These are phyloP conservation scores for Jacaranda mimosifolia DNA, from an alignment of 257 asterid species.

Conservation along the genomic window DNA sequence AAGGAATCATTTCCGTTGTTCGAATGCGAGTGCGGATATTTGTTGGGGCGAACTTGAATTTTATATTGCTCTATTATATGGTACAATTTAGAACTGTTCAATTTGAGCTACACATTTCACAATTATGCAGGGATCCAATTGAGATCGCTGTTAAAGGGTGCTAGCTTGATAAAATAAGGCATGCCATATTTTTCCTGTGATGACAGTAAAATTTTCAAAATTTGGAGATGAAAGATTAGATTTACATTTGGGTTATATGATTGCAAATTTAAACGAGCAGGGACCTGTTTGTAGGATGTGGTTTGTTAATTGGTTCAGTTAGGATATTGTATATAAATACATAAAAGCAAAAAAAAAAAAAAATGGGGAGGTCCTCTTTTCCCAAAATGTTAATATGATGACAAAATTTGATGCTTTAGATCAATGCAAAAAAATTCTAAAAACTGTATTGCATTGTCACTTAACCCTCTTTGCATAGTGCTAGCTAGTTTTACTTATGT, in stretches of 20 bases:
- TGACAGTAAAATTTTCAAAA: background rate
- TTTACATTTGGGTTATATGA: conserved; percentile 10
- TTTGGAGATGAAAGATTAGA: conserved; percentile 13
- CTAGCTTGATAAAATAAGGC: conserved; percentile 11
- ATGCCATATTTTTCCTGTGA: background rate
- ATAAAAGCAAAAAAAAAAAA: conserved; percentile 5
- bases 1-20: background rate
- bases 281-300: conserved; percentile 14
- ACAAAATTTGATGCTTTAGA: conserved; percentile 6
- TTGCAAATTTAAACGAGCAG: background rate
- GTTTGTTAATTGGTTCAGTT: conserved; percentile 18
- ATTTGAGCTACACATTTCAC: conserved; percentile 12
- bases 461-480: background rate
- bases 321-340: conserved; percentile 9
- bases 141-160: conserved; percentile 22
- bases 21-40: conserved; percentile 6
- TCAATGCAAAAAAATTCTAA: background rate
- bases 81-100: background rate
- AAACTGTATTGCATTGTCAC: background rate
- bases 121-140: conserved; percentile 3
- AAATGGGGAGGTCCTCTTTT: background rate
- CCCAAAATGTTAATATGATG: background rate
- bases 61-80: background rate
- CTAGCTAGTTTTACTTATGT: background rate
- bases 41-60: conserved; percentile 4